These are phyloP conservation scores for Penicillium robsamsonii DNA, from an alignment of 495 filamentous ascomycete genomes.

Conservation along the genomic window DNA sequence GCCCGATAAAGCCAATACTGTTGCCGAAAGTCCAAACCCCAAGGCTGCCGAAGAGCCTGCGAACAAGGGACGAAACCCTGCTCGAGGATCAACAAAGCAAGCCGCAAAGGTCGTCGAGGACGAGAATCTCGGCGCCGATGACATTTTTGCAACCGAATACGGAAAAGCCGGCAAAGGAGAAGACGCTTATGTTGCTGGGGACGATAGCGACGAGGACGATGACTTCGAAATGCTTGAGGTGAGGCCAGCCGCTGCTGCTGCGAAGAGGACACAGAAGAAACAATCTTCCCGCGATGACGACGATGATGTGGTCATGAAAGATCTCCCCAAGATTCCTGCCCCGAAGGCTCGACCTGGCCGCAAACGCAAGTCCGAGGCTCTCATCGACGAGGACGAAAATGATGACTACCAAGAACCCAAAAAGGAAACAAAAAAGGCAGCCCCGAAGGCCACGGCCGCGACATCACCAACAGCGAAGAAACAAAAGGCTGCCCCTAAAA, in stretches of 20 bases:
- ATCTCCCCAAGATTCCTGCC: conserved; percentile 34
- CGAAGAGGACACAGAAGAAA: conserved; percentile 42
- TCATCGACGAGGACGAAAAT: conserved; percentile 42
- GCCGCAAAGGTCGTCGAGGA: conserved; percentile 46
- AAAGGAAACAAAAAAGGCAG: conserved; percentile 29
- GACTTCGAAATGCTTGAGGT: conserved; percentile 40
- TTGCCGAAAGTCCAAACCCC: conserved; percentile 24
- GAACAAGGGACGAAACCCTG: conserved; percentile 26
- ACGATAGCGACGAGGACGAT: conserved; percentile 57
- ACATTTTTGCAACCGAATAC: conserved; percentile 68
- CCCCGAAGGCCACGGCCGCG: conserved; percentile 29
- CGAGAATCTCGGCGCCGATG: conserved; percentile 67
- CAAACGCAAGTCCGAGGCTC: conserved; percentile 59
- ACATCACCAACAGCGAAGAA: conserved; percentile 56
- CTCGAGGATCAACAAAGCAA: conserved; percentile 34
- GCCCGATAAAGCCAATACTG: conserved; percentile 25
- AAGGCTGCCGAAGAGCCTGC: conserved; percentile 23
- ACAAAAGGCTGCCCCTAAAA: conserved; percentile 57
- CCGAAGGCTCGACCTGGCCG: conserved; percentile 39
- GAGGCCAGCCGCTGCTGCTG: conserved; percentile 34
- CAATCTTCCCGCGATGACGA: conserved; percentile 43
- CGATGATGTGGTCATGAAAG: conserved; percentile 50
- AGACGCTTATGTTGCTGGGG: conserved; percentile 67
- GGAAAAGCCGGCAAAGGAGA: conserved; percentile 59
- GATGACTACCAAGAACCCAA: conserved; percentile 33